These are phyloP conservation scores for Cydonia oblonga DNA, from an alignment of 331 rosid genomes.

Conservation along the genomic window DNA sequence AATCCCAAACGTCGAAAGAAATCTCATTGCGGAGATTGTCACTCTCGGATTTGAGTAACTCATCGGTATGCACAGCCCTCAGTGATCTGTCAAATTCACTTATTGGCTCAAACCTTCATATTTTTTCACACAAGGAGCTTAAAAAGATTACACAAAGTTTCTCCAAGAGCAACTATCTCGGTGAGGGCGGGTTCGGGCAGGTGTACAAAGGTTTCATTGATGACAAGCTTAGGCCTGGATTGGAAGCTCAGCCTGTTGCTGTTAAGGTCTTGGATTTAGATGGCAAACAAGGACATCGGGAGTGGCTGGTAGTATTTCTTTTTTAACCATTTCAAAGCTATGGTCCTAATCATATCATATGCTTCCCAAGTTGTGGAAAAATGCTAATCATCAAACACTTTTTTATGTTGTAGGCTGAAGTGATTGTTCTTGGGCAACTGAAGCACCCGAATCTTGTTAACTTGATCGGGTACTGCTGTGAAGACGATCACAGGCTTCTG, in stretches of 20 bases:
- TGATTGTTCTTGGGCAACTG: constrained; percentile 76
- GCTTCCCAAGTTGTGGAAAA: background rate
- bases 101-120: constrained; percentile 64
- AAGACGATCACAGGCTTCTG: constrained; percentile 85
- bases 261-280: constrained; percentile 72
- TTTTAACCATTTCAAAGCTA: background rate
- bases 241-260: constrained; percentile 55
- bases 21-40: constrained; percentile 34
- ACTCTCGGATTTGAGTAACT: constrained; percentile 16
- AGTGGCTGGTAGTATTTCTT: constrained; percentile 68
- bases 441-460: constrained; percentile 76
- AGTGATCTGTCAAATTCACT: constrained; percentile 72
- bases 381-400: background rate
- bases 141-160: constrained; percentile 44
- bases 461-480: constrained; percentile 85
- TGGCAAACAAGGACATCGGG: constrained; percentile 89
- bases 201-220: constrained; percentile 79
- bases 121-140: constrained; percentile 63
- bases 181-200: constrained; percentile 91
- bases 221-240: constrained; percentile 46
- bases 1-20: constrained; percentile 22
- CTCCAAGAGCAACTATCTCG: constrained; percentile 46
- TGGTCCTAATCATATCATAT: background rate
- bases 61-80: constrained; percentile 46
- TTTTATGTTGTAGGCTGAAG: constrained; percentile 56